Evolutionary conservation across 2,329 filamentous ascomycete species (phyloP), one percentile per base, ranked within the genome.

Genomic region (Biscogniauxia marginata): DNA sequence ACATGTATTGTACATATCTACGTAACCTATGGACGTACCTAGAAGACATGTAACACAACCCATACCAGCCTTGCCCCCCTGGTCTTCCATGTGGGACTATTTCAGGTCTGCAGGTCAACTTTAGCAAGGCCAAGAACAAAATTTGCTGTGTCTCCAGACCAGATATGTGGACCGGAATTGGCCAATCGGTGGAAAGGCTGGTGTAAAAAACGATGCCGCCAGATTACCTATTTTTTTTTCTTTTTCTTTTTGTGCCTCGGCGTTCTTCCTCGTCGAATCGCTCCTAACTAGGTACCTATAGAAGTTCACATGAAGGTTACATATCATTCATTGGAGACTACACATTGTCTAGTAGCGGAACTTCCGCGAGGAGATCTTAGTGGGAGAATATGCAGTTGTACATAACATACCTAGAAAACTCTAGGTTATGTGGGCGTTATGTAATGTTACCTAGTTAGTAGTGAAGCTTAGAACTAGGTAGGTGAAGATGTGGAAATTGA

Each of bases 141-240:
- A 62, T 65, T 69, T 69, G 65, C 60, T 62, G 56, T 56, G 67
- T 68, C 67, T 68, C 59, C 58, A 69, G 66, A 69, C 63, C 66
- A 66, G 46, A 44, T 39, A 16, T 47, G 58, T 64, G 64, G 66
- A 46, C 51, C 52, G 19, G 47, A 54, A 65, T 65, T 67, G 64
- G 45, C 64, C 64, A 68, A 67, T 66, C 61, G 60, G 65, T 47
- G 55, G 46, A 54, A 56, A 48, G 54, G 55, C 44, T 52, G 50
- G 30, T 39, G 30, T 39, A 39, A 39, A 16, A 39, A 39, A 39
- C 9, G 30, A 16, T 39, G 30, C 30, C 11, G 11, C 30, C 30
- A 39, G 30, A 39, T 39, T 16, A 16, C 24, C 24, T 25, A 6
- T 11, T 6, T 25, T 6, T 39, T 16, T 39, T 39, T 46, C 18